Percentiles rank a stretch among this genome's conserved stretches.
Evolutionary conservation across 192 early-diverging fungal genomes (phyloP).

Genomic region (Podila verticillata): DNA sequence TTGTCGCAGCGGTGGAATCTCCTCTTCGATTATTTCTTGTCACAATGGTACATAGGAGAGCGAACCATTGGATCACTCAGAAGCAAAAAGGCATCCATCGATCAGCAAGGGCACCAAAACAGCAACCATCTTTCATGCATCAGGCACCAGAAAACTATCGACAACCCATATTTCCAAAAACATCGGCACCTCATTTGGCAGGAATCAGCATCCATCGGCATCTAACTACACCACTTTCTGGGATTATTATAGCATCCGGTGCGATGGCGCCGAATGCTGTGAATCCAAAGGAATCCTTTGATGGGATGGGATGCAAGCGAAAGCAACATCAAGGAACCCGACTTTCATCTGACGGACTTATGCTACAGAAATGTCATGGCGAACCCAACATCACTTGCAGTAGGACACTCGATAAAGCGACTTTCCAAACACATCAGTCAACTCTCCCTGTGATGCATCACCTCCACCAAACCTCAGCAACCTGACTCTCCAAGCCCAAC

Average conservation of each 20-base stretch:
- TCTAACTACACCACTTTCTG: neutral
- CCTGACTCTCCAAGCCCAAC: too few relatives aligned
- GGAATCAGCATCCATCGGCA: slow-evolving; percentile 1
- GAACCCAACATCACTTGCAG: neutral
- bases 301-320: too few relatives aligned
- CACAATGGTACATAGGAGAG: slow-evolving; percentile 1
- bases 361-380: neutral
- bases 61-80: neutral
- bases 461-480: too few relatives aligned
- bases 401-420: neutral
- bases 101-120: neutral
- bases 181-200: neutral
- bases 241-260: too few relatives aligned
- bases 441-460: too few relatives aligned
- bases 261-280: too few relatives aligned
- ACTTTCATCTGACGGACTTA: too few relatives aligned
- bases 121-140: neutral
- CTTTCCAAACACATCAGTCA: too few relatives aligned
- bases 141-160: neutral
- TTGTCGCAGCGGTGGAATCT: neutral
- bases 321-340: too few relatives aligned
- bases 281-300: too few relatives aligned
- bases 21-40: slow-evolving; percentile 6
- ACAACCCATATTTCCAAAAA: neutral
- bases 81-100: neutral